These are phyloP conservation scores for Saraca asoca DNA, from an alignment of 331 rosid species.

Conservation along the genomic window DNA sequence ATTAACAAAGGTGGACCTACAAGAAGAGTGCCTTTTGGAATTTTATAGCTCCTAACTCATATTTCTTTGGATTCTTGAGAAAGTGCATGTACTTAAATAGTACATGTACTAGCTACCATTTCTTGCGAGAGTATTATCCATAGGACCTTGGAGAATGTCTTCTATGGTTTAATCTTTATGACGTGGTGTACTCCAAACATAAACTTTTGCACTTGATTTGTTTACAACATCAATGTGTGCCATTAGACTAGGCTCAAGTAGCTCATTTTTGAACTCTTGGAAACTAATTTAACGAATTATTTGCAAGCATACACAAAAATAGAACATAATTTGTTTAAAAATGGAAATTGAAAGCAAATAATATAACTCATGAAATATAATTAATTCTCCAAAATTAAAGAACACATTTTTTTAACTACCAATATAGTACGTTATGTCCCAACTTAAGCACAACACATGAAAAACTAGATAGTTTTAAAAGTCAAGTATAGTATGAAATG, in stretches of 20 bases:
- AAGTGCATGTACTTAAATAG: no score
- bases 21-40: no score
- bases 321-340: no score
- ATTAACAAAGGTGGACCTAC: no score
- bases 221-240: slow-evolving; percentile 52
- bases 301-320: not conserved
- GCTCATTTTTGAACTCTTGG: slow-evolving; percentile 63
- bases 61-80: no score
- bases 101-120: slow-evolving; percentile 63
- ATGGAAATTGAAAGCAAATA: no score
- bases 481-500: slow-evolving; percentile 33
- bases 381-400: no score
- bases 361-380: no score
- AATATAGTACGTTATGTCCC: no score
- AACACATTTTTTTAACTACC: no score
- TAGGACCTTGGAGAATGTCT: slow-evolving; percentile 58
- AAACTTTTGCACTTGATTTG: slow-evolving; percentile 61
- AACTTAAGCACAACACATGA: no score
- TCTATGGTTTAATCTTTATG: slow-evolving; percentile 37
- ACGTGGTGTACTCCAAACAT: slow-evolving; percentile 43
- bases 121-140: slow-evolving; percentile 38
- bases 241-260: slow-evolving; percentile 61
- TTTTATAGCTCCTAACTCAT: no score
- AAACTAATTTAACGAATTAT: slow-evolving; percentile 53
- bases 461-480: slow-evolving; percentile 1